Evolutionary conservation across 495 filamentous ascomycete species (phyloP).

Genomic region (Aspergillus steynii): DNA sequence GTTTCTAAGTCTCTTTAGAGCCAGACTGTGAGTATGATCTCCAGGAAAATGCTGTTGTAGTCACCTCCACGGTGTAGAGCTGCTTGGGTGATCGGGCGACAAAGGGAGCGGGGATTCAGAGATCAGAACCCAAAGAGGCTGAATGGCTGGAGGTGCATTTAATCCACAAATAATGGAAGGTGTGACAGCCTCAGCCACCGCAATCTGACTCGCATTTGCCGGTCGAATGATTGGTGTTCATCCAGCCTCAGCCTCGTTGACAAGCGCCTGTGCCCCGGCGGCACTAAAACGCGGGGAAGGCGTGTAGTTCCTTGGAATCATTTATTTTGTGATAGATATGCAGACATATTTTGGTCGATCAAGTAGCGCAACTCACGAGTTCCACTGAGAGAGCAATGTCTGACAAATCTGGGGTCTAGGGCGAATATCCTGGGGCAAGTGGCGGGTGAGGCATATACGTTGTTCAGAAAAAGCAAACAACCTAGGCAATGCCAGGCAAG

Average conservation of each 20-base stretch:
- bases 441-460: no score
- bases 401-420: no score
- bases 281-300: neutral
- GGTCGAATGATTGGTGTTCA: no score
- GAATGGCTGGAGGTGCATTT: neutral
- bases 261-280: no score
- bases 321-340: neutral
- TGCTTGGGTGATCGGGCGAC: neutral
- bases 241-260: neutral
- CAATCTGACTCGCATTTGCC: neutral
- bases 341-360: no score
- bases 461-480: neutral
- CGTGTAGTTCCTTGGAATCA: neutral
- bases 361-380: no score
- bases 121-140: neutral
- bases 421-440: neutral
- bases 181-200: neutral
- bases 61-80: neutral
- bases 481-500: neutral
- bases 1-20: neutral
- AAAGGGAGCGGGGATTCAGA: neutral
- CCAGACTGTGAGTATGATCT: neutral
- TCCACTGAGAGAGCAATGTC: no score
- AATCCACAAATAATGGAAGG: neutral
- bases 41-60: neutral